Base-by-base conservation (phyloP, 1,284 basidiomycete genomes). In the Ganoderma sinense region DNA sequence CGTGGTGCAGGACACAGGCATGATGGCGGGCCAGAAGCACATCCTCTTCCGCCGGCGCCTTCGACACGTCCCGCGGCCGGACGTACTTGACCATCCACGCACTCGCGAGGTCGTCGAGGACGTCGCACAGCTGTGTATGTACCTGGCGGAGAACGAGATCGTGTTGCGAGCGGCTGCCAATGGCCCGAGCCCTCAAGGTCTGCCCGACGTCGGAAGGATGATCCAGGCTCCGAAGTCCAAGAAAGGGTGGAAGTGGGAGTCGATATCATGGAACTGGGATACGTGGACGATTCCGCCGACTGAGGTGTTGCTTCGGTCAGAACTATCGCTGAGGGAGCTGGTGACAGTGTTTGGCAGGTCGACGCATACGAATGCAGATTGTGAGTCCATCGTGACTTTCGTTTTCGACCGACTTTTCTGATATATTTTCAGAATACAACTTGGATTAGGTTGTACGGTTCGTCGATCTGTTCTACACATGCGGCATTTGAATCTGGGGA, bases 71-170 rank as follows among this genome's bases (percentile, higher is more conserved):
- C 45, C 45, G 20, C 43, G 43, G 5, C 43, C 43, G 4, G n/a
- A 48, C n/a, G 16, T 8, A n/a, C 45, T 66, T n/a, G 36, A 53
- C 33, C n/a, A 51, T 60, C 48, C 65, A 2, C 56, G 61, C 26
- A 43, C 62, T 16, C 62, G 65, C 43, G 61, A 61, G 43, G 40
- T 59, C 26, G 43, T 69, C 53, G 29, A 41, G 41, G 69, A 69
- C 43, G 20, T 69, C 33, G 31, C 51, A 45, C 55, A 60, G 26
- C 51, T 66, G 65, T 64, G 69, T 45, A 23, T 40, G 20, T 29
- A n/a, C 26, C 39, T 51, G 10, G 53, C 66, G 29, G 23, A 43
- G n/a, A 60, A 26, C 13, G 68, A 61, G 23, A 48, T 36, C 20
- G 68, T 69, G 26, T 31, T 69, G 29, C 60, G 59, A 1, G 58